These are phyloP conservation scores for Eimeria maxima DNA, from an alignment of 169 alveolate genomes.

Conservation along the genomic window DNA sequence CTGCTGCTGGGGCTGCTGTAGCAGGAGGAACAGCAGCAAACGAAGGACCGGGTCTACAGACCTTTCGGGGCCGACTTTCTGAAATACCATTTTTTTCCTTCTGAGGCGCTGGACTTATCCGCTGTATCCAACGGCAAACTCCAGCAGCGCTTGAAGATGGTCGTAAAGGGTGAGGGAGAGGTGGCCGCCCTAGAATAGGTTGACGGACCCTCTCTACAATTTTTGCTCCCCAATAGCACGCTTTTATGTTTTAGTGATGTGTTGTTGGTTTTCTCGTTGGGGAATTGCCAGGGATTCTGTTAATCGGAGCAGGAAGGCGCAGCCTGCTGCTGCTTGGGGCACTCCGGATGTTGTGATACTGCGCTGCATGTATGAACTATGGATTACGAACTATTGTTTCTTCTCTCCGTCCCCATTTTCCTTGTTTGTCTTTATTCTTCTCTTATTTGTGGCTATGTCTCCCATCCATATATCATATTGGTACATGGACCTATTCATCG, in stretches of 20 bases:
- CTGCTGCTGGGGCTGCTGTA: not conserved
- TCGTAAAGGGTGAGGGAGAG: not conserved
- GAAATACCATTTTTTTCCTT: not conserved
- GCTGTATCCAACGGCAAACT: not conserved
- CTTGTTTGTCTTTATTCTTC: too few relatives aligned
- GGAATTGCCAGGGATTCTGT: not conserved
- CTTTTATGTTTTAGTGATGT: not conserved
- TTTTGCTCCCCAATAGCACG: not conserved
- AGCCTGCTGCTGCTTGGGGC: too few relatives aligned
- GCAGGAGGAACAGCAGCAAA: not conserved
- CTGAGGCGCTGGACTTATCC: not conserved
- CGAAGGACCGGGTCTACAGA: not conserved
- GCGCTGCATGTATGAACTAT: too few relatives aligned
- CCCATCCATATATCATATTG: too few relatives aligned
- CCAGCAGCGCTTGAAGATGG: slow-evolving; percentile 44
- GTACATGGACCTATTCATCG: too few relatives aligned
- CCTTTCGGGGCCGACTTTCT: too few relatives aligned
- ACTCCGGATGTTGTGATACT: too few relatives aligned
- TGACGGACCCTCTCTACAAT: not conserved
- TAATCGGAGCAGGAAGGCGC: not conserved
- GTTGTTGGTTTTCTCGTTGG: not conserved
- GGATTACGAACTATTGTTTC: too few relatives aligned
- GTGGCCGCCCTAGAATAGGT: not conserved
- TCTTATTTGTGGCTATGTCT: too few relatives aligned
- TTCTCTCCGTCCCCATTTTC: too few relatives aligned